These are phyloP conservation scores for Phaffomyces antillensis DNA, from an alignment of 805 yeast species.

Conservation along the genomic window DNA sequence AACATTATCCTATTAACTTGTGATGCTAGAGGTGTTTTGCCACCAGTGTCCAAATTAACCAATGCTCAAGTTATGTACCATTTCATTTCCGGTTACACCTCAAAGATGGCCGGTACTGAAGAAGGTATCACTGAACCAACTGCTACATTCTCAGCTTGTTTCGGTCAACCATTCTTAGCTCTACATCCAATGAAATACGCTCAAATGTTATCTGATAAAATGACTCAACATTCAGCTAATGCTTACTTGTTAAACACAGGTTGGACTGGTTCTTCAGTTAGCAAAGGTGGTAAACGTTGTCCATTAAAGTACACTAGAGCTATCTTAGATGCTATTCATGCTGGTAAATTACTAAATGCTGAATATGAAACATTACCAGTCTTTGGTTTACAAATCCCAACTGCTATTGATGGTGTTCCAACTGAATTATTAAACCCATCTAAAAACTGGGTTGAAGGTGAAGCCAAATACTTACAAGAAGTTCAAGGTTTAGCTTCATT, in stretches of 20 bases:
- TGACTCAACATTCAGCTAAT: constrained; percentile 76
- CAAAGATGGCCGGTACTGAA: constrained; percentile 99
- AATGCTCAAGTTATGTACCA: constrained; percentile 98
- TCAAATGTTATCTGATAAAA: constrained; percentile 90
- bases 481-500: constrained; percentile 62
- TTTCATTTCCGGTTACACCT: constrained; percentile 96
- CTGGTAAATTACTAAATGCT: constrained; percentile 75
- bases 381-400: constrained; percentile 86
- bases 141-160: constrained; percentile 97
- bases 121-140: constrained; percentile 98
- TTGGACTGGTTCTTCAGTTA: constrained; percentile 93
- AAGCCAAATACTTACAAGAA: constrained; percentile 44
- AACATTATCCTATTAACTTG: constrained; percentile 90
- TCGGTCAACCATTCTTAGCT: constrained; percentile 98
- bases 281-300: constrained; percentile 94
- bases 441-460: constrained; percentile 64
- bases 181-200: constrained; percentile 98
- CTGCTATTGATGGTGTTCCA: constrained; percentile 69
- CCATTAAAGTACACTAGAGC: constrained; percentile 97
- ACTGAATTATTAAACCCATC: constrained; percentile 79
- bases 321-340: constrained; percentile 87
- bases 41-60: constrained; percentile 90
- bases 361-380: constrained; percentile 81
- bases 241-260: constrained; percentile 99
- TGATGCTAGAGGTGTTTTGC: constrained; percentile 96